Evolutionary conservation across 2,329 filamentous ascomycete species (phyloP).

Genomic region (Colletotrichum sp.): DNA sequence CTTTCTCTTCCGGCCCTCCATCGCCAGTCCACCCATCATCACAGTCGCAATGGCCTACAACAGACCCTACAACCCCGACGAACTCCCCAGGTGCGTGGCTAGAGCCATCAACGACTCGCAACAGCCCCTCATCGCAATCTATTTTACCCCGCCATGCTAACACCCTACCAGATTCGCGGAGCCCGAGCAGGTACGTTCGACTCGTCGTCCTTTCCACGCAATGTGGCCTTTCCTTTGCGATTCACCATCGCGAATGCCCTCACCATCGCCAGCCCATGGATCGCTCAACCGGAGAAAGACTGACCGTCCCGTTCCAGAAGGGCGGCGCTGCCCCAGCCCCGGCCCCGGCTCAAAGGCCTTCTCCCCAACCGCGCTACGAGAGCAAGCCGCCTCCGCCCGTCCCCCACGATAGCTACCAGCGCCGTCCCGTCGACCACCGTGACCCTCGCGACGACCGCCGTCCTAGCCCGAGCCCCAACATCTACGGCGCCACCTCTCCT

Average conservation of each 20-base stretch:
- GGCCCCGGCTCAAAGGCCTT: constrained; percentile 17
- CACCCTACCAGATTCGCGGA: constrained; percentile 67
- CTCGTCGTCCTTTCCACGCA: constrained; percentile 2
- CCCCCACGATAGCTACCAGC: constrained; percentile 32
- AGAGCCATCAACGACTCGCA: constrained; percentile 12
- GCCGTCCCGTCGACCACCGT: constrained; percentile 19
- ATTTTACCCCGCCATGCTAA: constrained; percentile 27
- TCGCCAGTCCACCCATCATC: neutral
- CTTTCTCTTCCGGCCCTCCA: neutral
- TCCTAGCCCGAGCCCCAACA: constrained; percentile 26
- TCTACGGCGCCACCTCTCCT: constrained; percentile 55
- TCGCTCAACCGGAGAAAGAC: neutral
- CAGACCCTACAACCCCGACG: constrained; percentile 89
- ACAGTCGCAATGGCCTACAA: constrained; percentile 86
- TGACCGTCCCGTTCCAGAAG: constrained; percentile 22
- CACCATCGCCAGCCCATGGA: constrained; percentile 21
- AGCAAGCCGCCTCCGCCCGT: constrained; percentile 51
- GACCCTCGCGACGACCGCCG: constrained; percentile 26
- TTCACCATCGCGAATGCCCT: neutral
- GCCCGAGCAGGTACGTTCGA: constrained; percentile 66
- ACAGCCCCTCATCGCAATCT: constrained; percentile 4
- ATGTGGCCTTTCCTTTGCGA: constrained; percentile 2
- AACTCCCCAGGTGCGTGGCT: constrained; percentile 80
- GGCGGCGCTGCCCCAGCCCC: constrained; percentile 21
- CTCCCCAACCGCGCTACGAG: constrained; percentile 47